Percentiles rank a stretch among this genome's conserved stretches.
These are phyloP conservation scores for Capronia americana DNA, from an alignment of 2,329 filamentous ascomycete species.

Conservation along the genomic window DNA sequence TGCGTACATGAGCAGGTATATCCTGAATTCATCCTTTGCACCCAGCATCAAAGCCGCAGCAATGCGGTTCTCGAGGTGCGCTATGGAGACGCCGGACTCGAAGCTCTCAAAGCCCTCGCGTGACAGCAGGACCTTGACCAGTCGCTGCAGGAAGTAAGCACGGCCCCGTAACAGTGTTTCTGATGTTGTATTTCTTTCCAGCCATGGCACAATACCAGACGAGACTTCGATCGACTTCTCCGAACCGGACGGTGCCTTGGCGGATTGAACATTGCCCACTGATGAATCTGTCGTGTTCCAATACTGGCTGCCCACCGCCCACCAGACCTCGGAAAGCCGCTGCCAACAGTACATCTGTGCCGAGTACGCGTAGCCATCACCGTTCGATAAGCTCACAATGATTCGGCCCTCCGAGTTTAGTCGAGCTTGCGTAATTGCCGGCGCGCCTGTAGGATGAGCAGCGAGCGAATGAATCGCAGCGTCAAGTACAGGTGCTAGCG, in stretches of 20 bases:
- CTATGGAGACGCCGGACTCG: slow-evolving; percentile 88
- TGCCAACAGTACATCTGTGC: slow-evolving; percentile 89
- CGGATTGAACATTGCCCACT: slow-evolving; percentile 72
- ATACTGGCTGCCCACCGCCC: slow-evolving; percentile 96
- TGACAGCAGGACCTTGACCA: slow-evolving; percentile 86
- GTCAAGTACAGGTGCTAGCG: slow-evolving; percentile 85
- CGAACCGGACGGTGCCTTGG: slow-evolving; percentile 66
- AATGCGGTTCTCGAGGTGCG: slow-evolving; percentile 92
- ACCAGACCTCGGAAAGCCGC: slow-evolving; percentile 94
- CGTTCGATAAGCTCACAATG: slow-evolving; percentile 89
- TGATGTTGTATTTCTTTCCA: slow-evolving; percentile 93
- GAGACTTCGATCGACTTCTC: slow-evolving; percentile 69
- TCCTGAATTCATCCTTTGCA: slow-evolving; percentile 87
- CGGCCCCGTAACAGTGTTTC: slow-evolving; percentile 90
- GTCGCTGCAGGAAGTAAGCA: slow-evolving; percentile 86
- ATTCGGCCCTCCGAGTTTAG: slow-evolving; percentile 87
- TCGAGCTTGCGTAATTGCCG: slow-evolving; percentile 87
- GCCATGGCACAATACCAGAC: slow-evolving; percentile 87
- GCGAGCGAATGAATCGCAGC: slow-evolving; percentile 80
- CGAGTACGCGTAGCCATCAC: slow-evolving; percentile 91
- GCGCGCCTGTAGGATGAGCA: slow-evolving; percentile 76
- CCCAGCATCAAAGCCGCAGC: slow-evolving; percentile 85
- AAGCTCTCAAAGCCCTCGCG: slow-evolving; percentile 91
- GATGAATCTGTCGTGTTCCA: slow-evolving; percentile 98
- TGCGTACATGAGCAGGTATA: slow-evolving; percentile 98